Evolutionary conservation across 306 rosid species (phyloP), one percentile per base, ranked within the genome.

Genomic region (Spatholobus suberectus): DNA sequence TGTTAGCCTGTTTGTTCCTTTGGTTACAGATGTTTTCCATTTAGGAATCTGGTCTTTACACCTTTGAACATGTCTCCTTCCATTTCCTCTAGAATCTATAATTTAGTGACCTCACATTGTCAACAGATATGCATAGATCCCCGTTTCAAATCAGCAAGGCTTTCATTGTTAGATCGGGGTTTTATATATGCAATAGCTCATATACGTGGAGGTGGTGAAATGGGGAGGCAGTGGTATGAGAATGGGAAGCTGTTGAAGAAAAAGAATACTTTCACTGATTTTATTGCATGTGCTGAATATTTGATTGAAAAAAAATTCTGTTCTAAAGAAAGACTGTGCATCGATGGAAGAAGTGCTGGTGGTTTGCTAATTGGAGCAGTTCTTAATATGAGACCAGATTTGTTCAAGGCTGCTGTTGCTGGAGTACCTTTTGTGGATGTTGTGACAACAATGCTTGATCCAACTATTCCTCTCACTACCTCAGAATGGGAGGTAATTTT

Each of bases 191-290:
- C 88, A 75, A 93, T 96, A 77, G 98, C 97, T 87, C 98, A 96
- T 82, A 77, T 96, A 73, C 97, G 96, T 62, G 99, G 99, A 32
- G 99, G 99, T 81, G 98, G 98, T 82, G 99, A 96, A 85, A 92
- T 93, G 97, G 99, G 99, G 81, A 93, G 99, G 86, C 92, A 88
- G 90, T 96, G 99, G 98, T 96, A 96, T 77, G 98, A 93, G 91
- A 89, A 92, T 83, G 99, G 99, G 85, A 96, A 96, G 86, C 80
- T 92, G 21, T 74, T 93, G 87, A 93, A 90, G 88, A 96, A 96
- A 89, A 92, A 86, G 77, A 93, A 96, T 80, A 96, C 98, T 37
- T 95, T 93, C 84, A 93, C 94, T 7, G 98, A 96, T 85, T 96
- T 93, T 84, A 93, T 93, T 89, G 95, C 96, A 59, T 89, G 86